These are phyloP conservation scores for Teunomyces funiuensis DNA, from an alignment of 805 yeast genomes.

Conservation along the genomic window DNA sequence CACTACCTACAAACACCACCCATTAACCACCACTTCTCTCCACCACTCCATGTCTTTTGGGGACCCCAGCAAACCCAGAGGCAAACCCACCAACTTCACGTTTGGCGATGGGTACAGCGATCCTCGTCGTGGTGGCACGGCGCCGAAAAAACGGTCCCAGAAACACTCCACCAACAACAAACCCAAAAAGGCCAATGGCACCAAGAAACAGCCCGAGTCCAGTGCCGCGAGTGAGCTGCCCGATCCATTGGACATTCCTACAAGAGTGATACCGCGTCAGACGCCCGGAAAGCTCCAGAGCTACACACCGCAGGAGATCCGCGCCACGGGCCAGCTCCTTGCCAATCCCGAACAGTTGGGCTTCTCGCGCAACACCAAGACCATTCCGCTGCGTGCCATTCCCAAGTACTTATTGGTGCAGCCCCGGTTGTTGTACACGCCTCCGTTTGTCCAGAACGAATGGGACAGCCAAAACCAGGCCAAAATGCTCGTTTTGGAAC, in stretches of 20 bases:
- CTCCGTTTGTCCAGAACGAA: constrained; percentile 36
- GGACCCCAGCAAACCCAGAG: constrained; percentile 5
- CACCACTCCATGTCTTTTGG: constrained; percentile 1
- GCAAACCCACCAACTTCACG: constrained; percentile 1
- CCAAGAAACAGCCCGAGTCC: constrained; percentile 1
- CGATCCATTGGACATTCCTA: constrained; percentile 18
- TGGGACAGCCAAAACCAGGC: constrained; percentile 82
- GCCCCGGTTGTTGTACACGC: constrained; percentile 34
- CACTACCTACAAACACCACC: not conserved
- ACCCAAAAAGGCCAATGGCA: constrained; percentile 7
- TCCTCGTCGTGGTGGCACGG: constrained; percentile 1
- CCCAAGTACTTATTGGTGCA: constrained; percentile 39
- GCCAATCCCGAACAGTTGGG: constrained; percentile 31
- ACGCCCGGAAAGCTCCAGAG: constrained; percentile 14
- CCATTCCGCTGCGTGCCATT: constrained; percentile 22
- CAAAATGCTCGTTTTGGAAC: constrained; percentile 54
- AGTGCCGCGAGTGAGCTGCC: not conserved
- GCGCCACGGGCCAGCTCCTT: constrained; percentile 30
- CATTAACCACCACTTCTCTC: not conserved
- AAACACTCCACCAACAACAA: constrained; percentile 7
- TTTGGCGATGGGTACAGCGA: constrained; percentile 3
- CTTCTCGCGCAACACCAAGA: constrained; percentile 16
- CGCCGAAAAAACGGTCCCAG: constrained; percentile 1
- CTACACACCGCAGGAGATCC: constrained; percentile 20
- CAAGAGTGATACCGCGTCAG: constrained; percentile 21